These are phyloP conservation scores for Claviceps arundinis DNA, from an alignment of 2,329 filamentous ascomycete genomes.

Conservation along the genomic window DNA sequence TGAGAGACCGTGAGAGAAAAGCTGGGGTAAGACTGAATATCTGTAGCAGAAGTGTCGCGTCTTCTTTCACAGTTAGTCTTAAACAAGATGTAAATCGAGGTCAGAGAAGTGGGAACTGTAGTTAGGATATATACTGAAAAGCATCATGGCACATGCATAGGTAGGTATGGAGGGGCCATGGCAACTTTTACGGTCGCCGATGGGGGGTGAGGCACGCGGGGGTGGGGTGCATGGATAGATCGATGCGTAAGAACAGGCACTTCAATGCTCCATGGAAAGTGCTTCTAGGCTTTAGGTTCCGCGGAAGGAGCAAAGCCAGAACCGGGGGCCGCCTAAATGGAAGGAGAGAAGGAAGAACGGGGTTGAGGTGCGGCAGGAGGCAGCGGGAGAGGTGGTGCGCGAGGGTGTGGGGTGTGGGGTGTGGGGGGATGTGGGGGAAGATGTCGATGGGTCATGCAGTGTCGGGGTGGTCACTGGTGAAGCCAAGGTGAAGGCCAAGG, in stretches of 20 bases:
- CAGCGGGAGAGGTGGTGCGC: not conserved
- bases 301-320: slow-evolving; percentile 1
- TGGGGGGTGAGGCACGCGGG: no score
- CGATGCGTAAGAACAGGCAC: not conserved
- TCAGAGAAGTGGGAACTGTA: slow-evolving; percentile 1
- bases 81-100: not conserved
- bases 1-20: no score
- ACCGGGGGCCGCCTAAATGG: not conserved
- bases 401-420: not conserved
- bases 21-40: no score
- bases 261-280: not conserved
- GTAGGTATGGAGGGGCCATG: no score
- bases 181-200: not conserved
- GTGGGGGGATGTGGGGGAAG: not conserved
- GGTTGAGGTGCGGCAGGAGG: not conserved
- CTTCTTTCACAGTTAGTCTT: not conserved
- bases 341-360: not conserved
- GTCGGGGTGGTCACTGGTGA: not conserved
- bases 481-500: not conserved
- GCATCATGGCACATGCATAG: slow-evolving; percentile 13
- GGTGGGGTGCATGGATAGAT: not conserved
- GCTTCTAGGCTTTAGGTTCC: slow-evolving; percentile 2
- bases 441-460: no score
- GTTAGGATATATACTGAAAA: slow-evolving; percentile 12
- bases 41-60: no score